Conservation (phyloP, 2,329 filamentous ascomycete species). For the Ophiocordyceps camponoti-floridani region DNA sequence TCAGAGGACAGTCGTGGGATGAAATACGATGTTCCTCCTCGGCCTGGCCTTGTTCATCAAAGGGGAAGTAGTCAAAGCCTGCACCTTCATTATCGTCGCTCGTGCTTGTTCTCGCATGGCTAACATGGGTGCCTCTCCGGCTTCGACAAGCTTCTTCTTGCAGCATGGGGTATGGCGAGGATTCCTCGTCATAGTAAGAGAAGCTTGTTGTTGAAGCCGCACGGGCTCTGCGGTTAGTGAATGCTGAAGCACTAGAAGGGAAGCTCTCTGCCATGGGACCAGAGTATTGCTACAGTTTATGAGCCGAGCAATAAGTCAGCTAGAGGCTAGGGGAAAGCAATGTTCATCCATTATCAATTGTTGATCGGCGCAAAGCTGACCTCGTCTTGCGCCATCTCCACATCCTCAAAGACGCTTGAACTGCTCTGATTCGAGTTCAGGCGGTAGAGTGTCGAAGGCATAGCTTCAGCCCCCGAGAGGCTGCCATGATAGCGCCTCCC, state of each 20-base stretch:
- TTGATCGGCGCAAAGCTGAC: conserved; percentile 21
- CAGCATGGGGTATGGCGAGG: conserved; percentile 13
- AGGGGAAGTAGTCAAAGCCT: conserved; percentile 21
- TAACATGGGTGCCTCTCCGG: conserved; percentile 6
- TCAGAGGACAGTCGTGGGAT: conserved; percentile 29
- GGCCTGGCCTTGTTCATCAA: conserved; percentile 19
- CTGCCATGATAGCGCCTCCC: neutral
- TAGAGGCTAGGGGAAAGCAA: no score
- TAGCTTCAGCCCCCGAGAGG: neutral
- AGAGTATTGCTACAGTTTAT: conserved; percentile 57
- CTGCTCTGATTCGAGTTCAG: conserved; percentile 53
- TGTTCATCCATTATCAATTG: neutral
- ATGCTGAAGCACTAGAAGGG: conserved; percentile 85
- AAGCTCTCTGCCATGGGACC: conserved; percentile 90
- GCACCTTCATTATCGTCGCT: conserved; percentile 21
- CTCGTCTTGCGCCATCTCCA: conserved; percentile 98
- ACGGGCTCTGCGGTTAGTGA: conserved; percentile 64
- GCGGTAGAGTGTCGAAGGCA: conserved; percentile 26
- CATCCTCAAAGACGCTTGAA: conserved; percentile 74
- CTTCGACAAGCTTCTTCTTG: conserved; percentile 14
- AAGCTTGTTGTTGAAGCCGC: conserved; percentile 80
- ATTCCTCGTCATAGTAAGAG: conserved; percentile 63
- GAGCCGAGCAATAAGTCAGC: no score
- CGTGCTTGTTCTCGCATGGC: conserved; percentile 12
- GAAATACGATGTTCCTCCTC: conserved; percentile 22